Conservation (phyloP, 192 early-diverging fungal genomes). For the Podochytrium sp. region DNA sequence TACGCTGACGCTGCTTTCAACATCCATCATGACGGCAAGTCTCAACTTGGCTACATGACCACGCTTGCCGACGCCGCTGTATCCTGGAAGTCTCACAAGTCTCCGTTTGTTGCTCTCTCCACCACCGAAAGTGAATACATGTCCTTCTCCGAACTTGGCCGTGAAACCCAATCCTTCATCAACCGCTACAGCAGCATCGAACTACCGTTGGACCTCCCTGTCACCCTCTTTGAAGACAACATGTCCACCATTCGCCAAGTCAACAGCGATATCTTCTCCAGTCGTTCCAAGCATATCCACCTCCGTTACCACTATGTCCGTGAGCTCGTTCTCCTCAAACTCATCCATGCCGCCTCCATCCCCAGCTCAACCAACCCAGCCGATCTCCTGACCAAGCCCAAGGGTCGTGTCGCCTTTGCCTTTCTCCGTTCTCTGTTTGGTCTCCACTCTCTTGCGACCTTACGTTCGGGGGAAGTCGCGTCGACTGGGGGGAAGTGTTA, state of each 20-base stretch:
- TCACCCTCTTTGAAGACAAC: conserved; percentile 13
- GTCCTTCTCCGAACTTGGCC: conserved; percentile 11
- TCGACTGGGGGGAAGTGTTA: no score
- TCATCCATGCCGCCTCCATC: background rate
- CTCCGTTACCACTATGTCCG: conserved; percentile 6
- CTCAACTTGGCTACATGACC: conserved; percentile 2
- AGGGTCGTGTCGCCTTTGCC: background rate
- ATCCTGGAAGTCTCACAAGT: background rate
- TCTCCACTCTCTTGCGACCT: no score
- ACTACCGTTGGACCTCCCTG: background rate
- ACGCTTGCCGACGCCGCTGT: background rate
- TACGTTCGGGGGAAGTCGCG: no score
- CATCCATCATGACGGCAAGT: background rate
- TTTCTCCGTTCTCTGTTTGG: no score
- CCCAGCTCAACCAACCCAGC: background rate
- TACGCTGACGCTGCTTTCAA: conserved; percentile 18
- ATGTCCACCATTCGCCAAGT: conserved; percentile 1
- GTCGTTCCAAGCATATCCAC: conserved; percentile 22
- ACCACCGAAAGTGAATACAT: conserved; percentile 15
- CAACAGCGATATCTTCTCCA: conserved; percentile 5
- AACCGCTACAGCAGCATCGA: background rate
- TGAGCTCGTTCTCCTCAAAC: background rate
- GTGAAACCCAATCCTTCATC: conserved; percentile 3
- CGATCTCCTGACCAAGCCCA: background rate
- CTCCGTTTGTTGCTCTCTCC: background rate